A percentile compares a stretch with the other conserved stretches of the same genome.
These are phyloP conservation scores for Populus pruinosa DNA, from an alignment of 345 rosid genomes.

Conservation along the genomic window DNA sequence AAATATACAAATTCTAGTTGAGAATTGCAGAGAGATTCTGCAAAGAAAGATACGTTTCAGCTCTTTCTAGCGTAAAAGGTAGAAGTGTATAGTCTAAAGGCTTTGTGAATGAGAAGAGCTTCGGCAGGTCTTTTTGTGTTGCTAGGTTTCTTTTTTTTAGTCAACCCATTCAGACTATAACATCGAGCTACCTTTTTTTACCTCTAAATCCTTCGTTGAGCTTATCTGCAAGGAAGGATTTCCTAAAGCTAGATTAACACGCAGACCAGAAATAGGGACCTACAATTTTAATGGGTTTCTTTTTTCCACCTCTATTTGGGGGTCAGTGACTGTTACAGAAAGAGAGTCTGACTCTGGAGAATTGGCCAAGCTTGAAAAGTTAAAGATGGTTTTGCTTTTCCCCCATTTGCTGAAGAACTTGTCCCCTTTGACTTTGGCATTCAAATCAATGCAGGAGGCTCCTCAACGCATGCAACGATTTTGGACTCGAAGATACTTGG, in stretches of 20 bases:
- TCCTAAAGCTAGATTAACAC: constrained; percentile 19
- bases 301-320: not conserved
- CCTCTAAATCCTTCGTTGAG: not conserved
- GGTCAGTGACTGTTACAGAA: constrained; percentile 18
- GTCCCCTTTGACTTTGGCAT: not conserved
- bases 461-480: not conserved
- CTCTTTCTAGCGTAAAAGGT: constrained; percentile 5
- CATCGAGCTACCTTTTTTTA: not conserved
- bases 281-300: not conserved
- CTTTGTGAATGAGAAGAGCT: not conserved
- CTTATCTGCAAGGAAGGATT: not conserved
- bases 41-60: constrained; percentile 21
- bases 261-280: constrained; percentile 21
- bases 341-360: not conserved
- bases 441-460: not conserved
- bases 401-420: not conserved
- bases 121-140: not conserved
- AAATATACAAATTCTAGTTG: constrained; percentile 18
- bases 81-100: too few species aligned
- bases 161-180: constrained; percentile 2
- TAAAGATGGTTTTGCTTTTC: not conserved
- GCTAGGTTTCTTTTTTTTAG: not conserved
- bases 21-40: constrained; percentile 30
- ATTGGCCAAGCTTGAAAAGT: constrained; percentile 4
- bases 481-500: not conserved